A percentile compares a stretch with the other conserved stretches of the same genome.
Conservation (phyloP, 2,329 filamentous ascomycete species). For the Chaetomiaceae sp. region DNA sequence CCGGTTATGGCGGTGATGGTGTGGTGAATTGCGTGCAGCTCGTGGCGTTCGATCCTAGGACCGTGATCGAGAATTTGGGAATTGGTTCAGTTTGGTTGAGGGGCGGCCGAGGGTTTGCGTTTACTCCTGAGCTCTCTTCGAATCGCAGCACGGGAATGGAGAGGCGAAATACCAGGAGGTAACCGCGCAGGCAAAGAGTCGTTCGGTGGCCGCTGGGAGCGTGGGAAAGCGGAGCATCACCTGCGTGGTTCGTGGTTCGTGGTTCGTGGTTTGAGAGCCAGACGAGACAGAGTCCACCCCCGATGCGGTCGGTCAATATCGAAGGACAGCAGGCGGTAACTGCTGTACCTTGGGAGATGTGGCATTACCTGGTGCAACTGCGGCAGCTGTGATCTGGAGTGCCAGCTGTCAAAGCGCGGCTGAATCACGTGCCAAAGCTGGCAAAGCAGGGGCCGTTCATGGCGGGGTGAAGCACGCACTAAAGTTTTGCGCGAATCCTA, state of each 20-base stretch:
- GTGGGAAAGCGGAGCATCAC: conserved; percentile 25
- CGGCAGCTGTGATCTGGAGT: conserved; percentile 9
- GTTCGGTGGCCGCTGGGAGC: conserved; percentile 20
- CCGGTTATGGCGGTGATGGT: conserved; percentile 10
- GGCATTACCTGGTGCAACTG: conserved; percentile 22
- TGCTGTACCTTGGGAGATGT: conserved; percentile 29
- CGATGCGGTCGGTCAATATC: conserved; percentile 21
- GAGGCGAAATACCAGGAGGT: conserved; percentile 5
- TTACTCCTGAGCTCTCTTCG: conserved; percentile 12
- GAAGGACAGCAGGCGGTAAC: conserved; percentile 11
- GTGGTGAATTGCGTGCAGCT: neutral
- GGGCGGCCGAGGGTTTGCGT: conserved; percentile 14
- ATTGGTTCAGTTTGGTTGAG: conserved; percentile 13
- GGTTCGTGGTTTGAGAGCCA: conserved; percentile 10
- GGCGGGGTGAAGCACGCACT: too few relatives aligned
- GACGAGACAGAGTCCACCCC: conserved; percentile 22
- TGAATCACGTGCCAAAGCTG: conserved; percentile 29
- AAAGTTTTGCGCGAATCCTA: too few relatives aligned
- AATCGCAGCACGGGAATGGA: neutral
- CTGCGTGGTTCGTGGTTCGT: conserved; percentile 19
- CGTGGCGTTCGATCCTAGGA: conserved; percentile 1
- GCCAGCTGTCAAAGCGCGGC: conserved; percentile 17
- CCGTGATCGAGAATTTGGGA: conserved; percentile 8
- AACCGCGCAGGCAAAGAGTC: conserved; percentile 10
- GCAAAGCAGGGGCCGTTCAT: too few relatives aligned